phyloP scores from a whole-genome alignment of 208 protist species.

The Leishmania tarentolae region DNA sequence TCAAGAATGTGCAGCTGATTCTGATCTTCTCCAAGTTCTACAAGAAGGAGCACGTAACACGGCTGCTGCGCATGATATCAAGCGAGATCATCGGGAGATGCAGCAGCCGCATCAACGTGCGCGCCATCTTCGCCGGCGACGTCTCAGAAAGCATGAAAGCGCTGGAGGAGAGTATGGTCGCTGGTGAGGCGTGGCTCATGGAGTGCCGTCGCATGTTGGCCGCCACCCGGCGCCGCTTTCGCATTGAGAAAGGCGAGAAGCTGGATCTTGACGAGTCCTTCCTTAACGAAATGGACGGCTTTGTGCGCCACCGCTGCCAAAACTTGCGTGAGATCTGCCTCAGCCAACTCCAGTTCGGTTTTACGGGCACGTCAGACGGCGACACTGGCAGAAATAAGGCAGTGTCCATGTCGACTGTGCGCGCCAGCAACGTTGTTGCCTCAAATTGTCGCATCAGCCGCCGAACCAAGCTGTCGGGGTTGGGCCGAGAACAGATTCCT shows the following conservation, averaged over 20 bases:
- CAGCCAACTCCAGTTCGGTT: slow-evolving; percentile 96
- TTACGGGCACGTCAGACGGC: slow-evolving; percentile 52
- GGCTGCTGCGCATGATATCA: slow-evolving; percentile 94
- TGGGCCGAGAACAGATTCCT: slow-evolving; percentile 32
- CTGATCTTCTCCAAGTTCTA: slow-evolving; percentile 94
- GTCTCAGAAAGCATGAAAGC: slow-evolving; percentile 91
- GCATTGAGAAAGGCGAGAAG: slow-evolving; percentile 83
- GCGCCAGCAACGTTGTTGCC: slow-evolving; percentile 16
- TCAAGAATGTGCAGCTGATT: slow-evolving; percentile 94
- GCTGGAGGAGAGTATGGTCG: slow-evolving; percentile 90
- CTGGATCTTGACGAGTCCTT: slow-evolving; percentile 94
- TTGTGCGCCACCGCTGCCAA: slow-evolving; percentile 96
- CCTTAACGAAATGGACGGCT: slow-evolving; percentile 97
- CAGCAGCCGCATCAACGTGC: slow-evolving; percentile 91
- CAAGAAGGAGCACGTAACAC: slow-evolving; percentile 94
- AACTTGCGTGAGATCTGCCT: slow-evolving; percentile 97
- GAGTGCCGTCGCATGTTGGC: slow-evolving; percentile 89
- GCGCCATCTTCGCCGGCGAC: slow-evolving; percentile 95
- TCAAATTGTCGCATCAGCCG: slow-evolving; percentile 19
- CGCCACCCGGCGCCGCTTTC: slow-evolving; percentile 80
- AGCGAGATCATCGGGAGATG: slow-evolving; percentile 97
- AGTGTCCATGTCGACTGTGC: neutral
- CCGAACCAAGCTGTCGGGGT: slow-evolving; percentile 26
- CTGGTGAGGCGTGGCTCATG: slow-evolving; percentile 93
- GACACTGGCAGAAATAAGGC: slow-evolving; percentile 26